These are phyloP conservation scores for Tricholoma hemisulphureum DNA, from an alignment of 768 basidiomycete genomes.

Conservation along the genomic window DNA sequence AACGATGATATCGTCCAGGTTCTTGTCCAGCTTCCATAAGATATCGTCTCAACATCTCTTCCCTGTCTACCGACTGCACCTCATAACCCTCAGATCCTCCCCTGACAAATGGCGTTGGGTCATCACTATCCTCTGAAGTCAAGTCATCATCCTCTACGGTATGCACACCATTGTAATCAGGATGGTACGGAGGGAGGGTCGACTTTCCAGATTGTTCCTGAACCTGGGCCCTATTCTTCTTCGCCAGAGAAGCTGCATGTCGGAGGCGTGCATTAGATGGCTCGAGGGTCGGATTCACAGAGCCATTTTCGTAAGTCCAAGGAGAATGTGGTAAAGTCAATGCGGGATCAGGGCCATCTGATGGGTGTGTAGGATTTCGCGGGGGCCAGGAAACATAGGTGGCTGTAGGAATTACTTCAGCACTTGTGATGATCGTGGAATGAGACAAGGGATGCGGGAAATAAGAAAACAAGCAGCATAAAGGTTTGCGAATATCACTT, in stretches of 20 bases:
- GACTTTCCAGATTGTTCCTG: constrained; percentile 38
- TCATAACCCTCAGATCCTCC: constrained; percentile 85
- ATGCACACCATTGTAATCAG: constrained; percentile 51
- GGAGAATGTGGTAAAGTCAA: constrained; percentile 61
- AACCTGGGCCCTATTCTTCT: constrained; percentile 17
- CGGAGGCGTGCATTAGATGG: constrained; percentile 54
- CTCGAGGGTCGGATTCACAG: constrained; percentile 71
- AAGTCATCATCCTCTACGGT: constrained; percentile 15
- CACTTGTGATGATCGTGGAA: not conserved
- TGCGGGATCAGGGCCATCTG: constrained; percentile 33
- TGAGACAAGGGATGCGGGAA: not conserved
- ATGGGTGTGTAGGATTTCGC: constrained; percentile 50
- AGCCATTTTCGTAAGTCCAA: constrained; percentile 82
- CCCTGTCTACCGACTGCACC: constrained; percentile 57
- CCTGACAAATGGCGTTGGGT: constrained; percentile 40
- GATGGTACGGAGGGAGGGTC: constrained; percentile 72
- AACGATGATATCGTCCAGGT: constrained; percentile 62
- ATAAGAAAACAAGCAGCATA: constrained; percentile 6
- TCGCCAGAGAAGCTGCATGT: constrained; percentile 14
- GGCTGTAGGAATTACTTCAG: constrained; percentile 21
- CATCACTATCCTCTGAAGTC: constrained; percentile 27
- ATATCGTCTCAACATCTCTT: constrained; percentile 62
- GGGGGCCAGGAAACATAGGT: constrained; percentile 63
- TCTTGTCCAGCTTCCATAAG: constrained; percentile 52
- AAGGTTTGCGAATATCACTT: constrained; percentile 13